These are phyloP conservation scores for Monosporozyma aerobia DNA, from an alignment of 805 yeast genomes.

Conservation along the genomic window DNA sequence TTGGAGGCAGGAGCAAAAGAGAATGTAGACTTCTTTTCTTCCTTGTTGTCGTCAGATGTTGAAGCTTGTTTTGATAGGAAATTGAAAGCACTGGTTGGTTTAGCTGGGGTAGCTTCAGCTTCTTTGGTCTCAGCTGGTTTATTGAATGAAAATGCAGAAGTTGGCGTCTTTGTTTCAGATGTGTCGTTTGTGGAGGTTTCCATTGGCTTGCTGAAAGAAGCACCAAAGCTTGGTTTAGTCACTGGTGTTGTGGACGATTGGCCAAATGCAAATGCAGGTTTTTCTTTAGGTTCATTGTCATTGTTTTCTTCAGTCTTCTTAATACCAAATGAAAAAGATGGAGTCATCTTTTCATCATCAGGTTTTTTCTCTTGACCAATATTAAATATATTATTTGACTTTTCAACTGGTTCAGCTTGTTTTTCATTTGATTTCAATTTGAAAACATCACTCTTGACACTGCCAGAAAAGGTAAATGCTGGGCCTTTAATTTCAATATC, in stretches of 20 bases:
- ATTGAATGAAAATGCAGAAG: not conserved
- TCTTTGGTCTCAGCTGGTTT: constrained; percentile 1
- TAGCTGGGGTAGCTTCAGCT: not conserved
- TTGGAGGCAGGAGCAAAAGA: not conserved
- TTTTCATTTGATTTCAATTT: constrained; percentile 17
- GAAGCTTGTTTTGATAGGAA: not conserved
- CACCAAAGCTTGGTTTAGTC: constrained; percentile 1
- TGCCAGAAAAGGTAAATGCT: constrained; percentile 31
- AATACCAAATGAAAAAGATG: not conserved
- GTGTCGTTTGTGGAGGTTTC: constrained; percentile 8
- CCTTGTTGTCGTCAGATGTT: not conserved
- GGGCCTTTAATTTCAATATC: constrained; percentile 33
- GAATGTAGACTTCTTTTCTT: constrained; percentile 1
- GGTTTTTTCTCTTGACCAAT: not conserved
- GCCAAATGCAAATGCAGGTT: constrained; percentile 3
- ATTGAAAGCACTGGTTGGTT: constrained; percentile 2
- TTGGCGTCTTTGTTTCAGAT: constrained; percentile 1
- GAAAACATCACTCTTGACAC: constrained; percentile 30
- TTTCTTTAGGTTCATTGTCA: not conserved
- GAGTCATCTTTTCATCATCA: not conserved
- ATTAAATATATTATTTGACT: constrained; percentile 11
- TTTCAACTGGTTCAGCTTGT: constrained; percentile 7
- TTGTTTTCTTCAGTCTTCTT: not conserved
- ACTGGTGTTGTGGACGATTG: not conserved
- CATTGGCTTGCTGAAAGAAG: constrained; percentile 5